Conservation (phyloP, 148 eudicot species). For the Persicaria tinctoria region DNA sequence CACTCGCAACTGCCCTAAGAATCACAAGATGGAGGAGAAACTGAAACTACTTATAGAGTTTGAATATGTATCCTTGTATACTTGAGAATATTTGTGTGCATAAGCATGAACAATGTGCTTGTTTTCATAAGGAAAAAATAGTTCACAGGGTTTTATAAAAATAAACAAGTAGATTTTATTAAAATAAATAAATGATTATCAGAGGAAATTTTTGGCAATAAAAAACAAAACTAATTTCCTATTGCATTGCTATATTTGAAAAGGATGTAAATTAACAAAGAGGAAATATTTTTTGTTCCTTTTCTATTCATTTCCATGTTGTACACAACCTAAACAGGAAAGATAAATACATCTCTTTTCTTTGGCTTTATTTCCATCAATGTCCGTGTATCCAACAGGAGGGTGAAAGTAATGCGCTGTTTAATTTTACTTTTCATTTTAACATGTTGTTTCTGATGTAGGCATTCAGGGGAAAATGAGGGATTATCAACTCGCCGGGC, state of each 20-base stretch:
- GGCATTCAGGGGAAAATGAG: slow-evolving; percentile 99
- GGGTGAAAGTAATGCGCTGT: not conserved
- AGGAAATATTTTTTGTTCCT: not conserved
- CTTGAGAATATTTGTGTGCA: not conserved
- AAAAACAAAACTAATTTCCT: not conserved
- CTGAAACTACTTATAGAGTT: not conserved
- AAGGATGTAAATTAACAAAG: not conserved
- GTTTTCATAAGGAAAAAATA: not conserved
- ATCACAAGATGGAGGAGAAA: not conserved
- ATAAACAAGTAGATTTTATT: no score
- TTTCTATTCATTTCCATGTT: not conserved
- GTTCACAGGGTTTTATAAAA: not conserved
- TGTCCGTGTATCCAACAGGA: not conserved
- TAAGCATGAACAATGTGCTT: not conserved
- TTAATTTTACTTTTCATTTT: not conserved
- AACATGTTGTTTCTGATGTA: slow-evolving; percentile 17
- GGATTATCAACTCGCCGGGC: slow-evolving; percentile 98
- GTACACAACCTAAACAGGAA: not conserved
- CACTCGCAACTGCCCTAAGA: not conserved
- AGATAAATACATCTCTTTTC: not conserved
- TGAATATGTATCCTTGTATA: not conserved
- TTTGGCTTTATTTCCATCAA: not conserved
- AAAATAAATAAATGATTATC: not conserved
- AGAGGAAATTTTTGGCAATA: not conserved
- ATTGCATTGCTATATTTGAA: not conserved